A percentile compares a stretch with the other conserved stretches of the same genome.
These are phyloP conservation scores for Mediolabrus comicus DNA, from an alignment of 108 stramenopile genomes.

Conservation along the genomic window DNA sequence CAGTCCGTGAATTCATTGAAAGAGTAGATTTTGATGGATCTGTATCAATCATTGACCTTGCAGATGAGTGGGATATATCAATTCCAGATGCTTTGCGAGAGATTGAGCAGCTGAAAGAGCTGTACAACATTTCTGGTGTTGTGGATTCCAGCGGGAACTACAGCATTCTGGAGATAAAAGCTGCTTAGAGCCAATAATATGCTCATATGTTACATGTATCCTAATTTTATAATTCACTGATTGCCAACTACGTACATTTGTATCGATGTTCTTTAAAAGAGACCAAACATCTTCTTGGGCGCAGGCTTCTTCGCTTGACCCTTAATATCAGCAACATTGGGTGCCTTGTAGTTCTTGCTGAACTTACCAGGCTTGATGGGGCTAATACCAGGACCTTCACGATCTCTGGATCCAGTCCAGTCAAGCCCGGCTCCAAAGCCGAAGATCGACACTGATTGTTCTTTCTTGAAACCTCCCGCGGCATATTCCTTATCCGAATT, in stretches of 20 bases:
- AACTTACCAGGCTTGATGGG: slow-evolving; percentile 43
- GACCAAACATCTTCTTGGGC: slow-evolving; percentile 70
- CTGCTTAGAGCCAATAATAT: too few species aligned
- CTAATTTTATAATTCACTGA: not conserved
- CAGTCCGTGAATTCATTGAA: slow-evolving; percentile 43
- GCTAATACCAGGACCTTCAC: slow-evolving; percentile 14
- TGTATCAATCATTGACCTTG: slow-evolving; percentile 30
- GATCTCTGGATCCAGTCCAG: slow-evolving; percentile 68
- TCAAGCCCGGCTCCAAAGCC: slow-evolving; percentile 76
- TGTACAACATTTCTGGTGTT: not conserved
- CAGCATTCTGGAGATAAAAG: too few species aligned
- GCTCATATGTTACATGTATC: too few species aligned
- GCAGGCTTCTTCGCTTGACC: slow-evolving; percentile 15
- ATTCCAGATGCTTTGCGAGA: slow-evolving; percentile 7
- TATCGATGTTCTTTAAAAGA: slow-evolving; percentile 39
- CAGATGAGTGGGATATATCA: slow-evolving; percentile 36
- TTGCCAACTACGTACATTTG: not conserved
- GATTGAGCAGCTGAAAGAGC: slow-evolving; percentile 35
- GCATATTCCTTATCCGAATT: slow-evolving; percentile 61
- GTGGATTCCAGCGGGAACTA: not conserved
- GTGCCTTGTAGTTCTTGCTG: slow-evolving; percentile 79
- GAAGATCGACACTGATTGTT: slow-evolving; percentile 71
- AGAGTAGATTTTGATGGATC: slow-evolving; percentile 27
- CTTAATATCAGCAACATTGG: slow-evolving; percentile 62
- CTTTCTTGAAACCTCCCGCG: slow-evolving; percentile 76